A percentile compares a stretch with the other conserved stretches of the same genome.
phyloP scores from a whole-genome alignment of 164 flowering plant genomes.

The Macadamia integrifolia region DNA sequence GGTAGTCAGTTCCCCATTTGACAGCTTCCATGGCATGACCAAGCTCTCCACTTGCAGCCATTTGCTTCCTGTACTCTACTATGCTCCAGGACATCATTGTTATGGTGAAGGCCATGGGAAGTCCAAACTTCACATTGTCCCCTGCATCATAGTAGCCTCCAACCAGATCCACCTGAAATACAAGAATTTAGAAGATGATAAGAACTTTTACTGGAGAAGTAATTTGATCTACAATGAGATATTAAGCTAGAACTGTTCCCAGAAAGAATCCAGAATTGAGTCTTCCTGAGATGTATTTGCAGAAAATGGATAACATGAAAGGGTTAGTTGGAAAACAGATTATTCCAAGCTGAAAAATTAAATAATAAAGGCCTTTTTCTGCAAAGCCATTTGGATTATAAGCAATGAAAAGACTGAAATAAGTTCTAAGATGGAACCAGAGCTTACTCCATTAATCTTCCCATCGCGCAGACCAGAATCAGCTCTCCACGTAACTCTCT shows the following conservation, averaged over 20 bases:
- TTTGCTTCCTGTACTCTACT: constrained; percentile 68
- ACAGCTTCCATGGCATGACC: constrained; percentile 77
- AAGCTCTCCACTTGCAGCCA: constrained; percentile 70
- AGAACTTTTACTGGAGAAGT: too few relatives aligned
- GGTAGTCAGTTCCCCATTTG: constrained; percentile 92
- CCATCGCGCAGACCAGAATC: constrained; percentile 88
- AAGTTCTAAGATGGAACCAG: not conserved
- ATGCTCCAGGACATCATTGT: constrained; percentile 96
- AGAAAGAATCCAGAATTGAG: too few relatives aligned
- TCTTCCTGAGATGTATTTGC: not conserved
- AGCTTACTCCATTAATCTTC: constrained; percentile 68
- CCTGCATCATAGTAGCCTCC: constrained; percentile 99
- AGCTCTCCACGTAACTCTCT: constrained; percentile 83
- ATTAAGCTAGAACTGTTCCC: too few relatives aligned
- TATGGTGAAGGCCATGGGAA: constrained; percentile 92
- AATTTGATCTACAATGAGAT: too few relatives aligned
- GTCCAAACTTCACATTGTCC: constrained; percentile 94
- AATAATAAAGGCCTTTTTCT: not conserved
- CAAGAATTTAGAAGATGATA: too few relatives aligned
- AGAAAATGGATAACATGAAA: not conserved
- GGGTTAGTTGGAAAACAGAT: not conserved
- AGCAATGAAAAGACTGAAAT: not conserved
- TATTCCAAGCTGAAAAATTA: not conserved
- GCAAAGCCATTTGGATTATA: not conserved
- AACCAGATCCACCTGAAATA: constrained; percentile 71